Percentiles rank a stretch among this genome's conserved stretches.
phyloP scores from a whole-genome alignment of 106 monocot genomes.

The Alisma plantagoaquatica region DNA sequence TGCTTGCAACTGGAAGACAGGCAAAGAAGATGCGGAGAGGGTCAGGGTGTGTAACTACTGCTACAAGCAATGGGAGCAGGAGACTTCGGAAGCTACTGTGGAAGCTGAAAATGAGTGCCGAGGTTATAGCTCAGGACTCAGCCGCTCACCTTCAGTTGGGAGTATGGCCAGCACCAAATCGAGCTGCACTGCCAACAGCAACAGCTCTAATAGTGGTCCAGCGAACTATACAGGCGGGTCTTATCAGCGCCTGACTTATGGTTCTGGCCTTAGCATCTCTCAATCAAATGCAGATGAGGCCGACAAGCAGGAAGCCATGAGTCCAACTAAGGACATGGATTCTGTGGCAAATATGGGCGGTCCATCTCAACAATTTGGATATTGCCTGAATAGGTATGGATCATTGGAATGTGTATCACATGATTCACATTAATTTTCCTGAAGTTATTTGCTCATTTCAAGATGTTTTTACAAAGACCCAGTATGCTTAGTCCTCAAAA shows the following conservation, averaged over 20 bases:
- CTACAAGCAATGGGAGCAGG: constrained; percentile 61
- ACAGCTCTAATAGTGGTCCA: constrained; percentile 17
- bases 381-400: constrained; percentile 57
- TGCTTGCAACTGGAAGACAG: constrained; percentile 6
- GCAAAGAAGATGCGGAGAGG: constrained; percentile 31
- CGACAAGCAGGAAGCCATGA: constrained; percentile 29
- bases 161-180: constrained; percentile 66
- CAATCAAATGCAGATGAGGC: constrained; percentile 14
- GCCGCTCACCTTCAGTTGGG: constrained; percentile 33
- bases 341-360: constrained; percentile 16
- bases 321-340: constrained; percentile 21
- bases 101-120: constrained; percentile 17
- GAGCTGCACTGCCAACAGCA: constrained; percentile 35
- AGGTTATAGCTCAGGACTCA: constrained; percentile 26
- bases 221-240: constrained; percentile 18
- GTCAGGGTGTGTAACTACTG: constrained; percentile 84
- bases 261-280: constrained; percentile 15
- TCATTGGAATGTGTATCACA: too few species aligned
- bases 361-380: constrained; percentile 31
- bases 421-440: too few species aligned
- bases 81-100: not conserved
- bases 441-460: too few species aligned
- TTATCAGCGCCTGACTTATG: constrained; percentile 16
- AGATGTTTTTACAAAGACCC: too few species aligned
- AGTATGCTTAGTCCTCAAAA: too few species aligned